Percentiles rank a stretch among this genome's conserved stretches.
phyloP scores from a whole-genome alignment of 345 rosid species.

The Geranium brycei region DNA sequence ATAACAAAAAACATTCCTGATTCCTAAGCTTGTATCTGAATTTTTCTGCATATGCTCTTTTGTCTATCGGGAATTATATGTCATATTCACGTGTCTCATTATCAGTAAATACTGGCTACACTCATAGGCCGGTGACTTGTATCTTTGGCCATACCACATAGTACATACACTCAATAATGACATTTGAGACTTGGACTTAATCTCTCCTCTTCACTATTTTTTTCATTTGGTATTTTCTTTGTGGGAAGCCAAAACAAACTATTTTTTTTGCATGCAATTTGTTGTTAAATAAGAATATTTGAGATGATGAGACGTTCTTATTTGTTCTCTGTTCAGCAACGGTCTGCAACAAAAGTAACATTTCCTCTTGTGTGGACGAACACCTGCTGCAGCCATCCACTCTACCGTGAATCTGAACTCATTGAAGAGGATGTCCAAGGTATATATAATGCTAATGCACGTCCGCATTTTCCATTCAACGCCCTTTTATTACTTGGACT shows the following conservation, averaged over 20 bases:
- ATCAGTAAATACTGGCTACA: too few species aligned
- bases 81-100: neutral
- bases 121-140: too few species aligned
- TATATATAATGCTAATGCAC: constrained; percentile 15
- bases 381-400: constrained; percentile 97
- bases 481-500: neutral
- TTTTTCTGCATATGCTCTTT: too few species aligned
- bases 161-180: too few species aligned
- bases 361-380: constrained; percentile 98
- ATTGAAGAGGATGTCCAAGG: constrained; percentile 58
- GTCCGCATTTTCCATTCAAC: neutral
- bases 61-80: too few species aligned
- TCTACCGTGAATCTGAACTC: constrained; percentile 81
- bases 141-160: too few species aligned
- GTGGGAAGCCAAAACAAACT: too few species aligned
- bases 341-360: constrained; percentile 87
- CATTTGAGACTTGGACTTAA: neutral
- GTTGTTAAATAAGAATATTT: too few species aligned
- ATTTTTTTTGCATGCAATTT: neutral
- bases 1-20: too few species aligned
- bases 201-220: too few species aligned
- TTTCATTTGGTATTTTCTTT: too few species aligned
- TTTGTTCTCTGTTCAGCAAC: constrained; percentile 47
- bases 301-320: neutral
- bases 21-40: neutral